Conservation (phyloP, 768 basidiomycete genomes). For the Cystobasidium ongulense region DNA sequence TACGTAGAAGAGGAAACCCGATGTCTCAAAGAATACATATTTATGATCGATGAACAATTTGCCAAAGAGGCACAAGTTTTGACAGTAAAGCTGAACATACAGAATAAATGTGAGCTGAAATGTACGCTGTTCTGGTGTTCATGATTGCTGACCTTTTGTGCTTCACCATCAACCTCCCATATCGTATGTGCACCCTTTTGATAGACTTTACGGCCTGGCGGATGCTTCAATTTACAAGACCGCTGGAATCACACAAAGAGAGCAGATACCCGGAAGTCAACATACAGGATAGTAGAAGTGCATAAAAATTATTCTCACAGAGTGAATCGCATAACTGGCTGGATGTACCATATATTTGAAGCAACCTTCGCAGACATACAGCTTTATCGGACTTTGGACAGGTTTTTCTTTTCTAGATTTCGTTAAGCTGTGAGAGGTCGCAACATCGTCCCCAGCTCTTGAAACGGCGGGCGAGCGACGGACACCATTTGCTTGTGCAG, state of each 20-base stretch:
- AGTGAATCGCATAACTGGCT: slow-evolving; percentile 58
- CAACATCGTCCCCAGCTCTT: background rate
- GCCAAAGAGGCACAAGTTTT: slow-evolving; percentile 88
- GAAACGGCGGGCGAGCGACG: background rate
- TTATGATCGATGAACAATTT: slow-evolving; percentile 99
- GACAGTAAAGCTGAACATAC: slow-evolving; percentile 74
- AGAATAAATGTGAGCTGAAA: background rate
- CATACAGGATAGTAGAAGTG: slow-evolving; percentile 4
- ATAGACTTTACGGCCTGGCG: slow-evolving; percentile 85
- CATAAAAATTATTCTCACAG: slow-evolving; percentile 52
- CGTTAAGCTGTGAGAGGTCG: background rate
- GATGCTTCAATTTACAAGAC: slow-evolving; percentile 59
- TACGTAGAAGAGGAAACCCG: slow-evolving; percentile 73
- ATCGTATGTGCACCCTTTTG: slow-evolving; percentile 79
- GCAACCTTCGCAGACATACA: slow-evolving; percentile 86
- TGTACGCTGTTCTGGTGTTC: background rate
- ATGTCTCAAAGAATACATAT: slow-evolving; percentile 74
- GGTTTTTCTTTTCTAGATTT: slow-evolving; percentile 17
- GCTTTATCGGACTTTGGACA: slow-evolving; percentile 20
- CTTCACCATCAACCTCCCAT: slow-evolving; percentile 89
- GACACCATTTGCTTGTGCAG: background rate
- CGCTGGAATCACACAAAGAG: slow-evolving; percentile 49
- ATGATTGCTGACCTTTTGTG: slow-evolving; percentile 58
- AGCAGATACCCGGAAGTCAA: slow-evolving; percentile 14
- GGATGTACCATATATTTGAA: slow-evolving; percentile 92